Evolutionary conservation across 169 alveolate species (phyloP).

Genomic region (Plasmodium gonderi): DNA sequence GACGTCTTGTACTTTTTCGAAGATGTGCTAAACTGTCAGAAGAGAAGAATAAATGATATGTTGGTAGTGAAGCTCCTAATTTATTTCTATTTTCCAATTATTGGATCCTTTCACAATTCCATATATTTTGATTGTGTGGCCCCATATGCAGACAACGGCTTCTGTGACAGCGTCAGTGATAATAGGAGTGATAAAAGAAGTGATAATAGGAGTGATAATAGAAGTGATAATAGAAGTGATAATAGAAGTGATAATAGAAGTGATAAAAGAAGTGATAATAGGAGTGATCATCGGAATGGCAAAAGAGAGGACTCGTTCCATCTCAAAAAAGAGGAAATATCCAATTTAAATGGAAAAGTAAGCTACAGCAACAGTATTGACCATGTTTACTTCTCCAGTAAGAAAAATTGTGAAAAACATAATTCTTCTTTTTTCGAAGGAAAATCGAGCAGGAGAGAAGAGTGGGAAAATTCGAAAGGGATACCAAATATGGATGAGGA

Average conservation of each 20-base stretch:
- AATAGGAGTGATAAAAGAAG: not conserved
- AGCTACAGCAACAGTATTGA: constrained; percentile 17
- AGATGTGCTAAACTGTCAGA: constrained; percentile 48
- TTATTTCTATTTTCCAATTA: constrained; percentile 55
- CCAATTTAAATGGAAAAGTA: not conserved
- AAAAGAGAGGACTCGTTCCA: not conserved
- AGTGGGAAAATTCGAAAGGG: not conserved
- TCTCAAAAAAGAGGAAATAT: not conserved
- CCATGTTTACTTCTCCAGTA: constrained; percentile 27
- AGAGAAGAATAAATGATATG: constrained; percentile 61
- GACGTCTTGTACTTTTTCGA: constrained; percentile 62
- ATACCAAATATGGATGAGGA: not conserved
- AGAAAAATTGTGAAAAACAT: not conserved
- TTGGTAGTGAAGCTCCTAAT: constrained; percentile 12
- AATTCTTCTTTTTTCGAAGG: not conserved
- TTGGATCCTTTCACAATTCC: constrained; percentile 38
- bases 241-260: not conserved
- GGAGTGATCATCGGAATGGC: not conserved
- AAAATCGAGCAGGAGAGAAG: not conserved
- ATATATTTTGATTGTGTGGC: constrained; percentile 25
- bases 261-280: not conserved
- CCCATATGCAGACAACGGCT: not conserved
- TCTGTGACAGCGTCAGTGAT: too few species aligned
- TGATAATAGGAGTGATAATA: not conserved
- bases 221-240: not conserved